phyloP scores from a whole-genome alignment of 805 yeast species.

The Clavispora carvajalis region DNA sequence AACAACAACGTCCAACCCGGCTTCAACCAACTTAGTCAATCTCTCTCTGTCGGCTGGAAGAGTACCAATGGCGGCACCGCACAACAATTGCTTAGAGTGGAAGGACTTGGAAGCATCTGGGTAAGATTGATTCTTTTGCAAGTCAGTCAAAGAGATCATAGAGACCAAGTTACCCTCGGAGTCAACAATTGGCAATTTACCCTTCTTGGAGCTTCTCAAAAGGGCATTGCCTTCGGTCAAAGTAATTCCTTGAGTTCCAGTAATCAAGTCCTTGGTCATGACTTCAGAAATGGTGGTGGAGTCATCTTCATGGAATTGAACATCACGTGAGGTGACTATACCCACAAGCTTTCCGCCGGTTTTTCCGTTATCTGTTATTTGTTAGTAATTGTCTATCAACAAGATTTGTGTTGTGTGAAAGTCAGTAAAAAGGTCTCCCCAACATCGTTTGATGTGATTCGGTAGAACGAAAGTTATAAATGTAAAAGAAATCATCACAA shows the following conservation, averaged over 20 bases:
- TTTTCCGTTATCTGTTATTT: conserved; percentile 65
- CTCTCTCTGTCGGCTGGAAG: conserved; percentile 83
- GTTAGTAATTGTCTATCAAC: conserved; percentile 9
- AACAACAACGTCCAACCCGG: conserved; percentile 95
- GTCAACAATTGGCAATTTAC: conserved; percentile 94
- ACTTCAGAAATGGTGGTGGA: conserved; percentile 60
- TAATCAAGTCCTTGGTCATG: conserved; percentile 86
- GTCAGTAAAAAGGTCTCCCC: conserved; percentile 57
- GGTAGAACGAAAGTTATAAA: conserved; percentile 99
- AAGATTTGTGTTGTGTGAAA: neutral
- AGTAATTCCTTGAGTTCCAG: conserved; percentile 78
- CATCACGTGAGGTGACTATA: conserved; percentile 94
- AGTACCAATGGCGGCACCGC: conserved; percentile 99
- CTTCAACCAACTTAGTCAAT: conserved; percentile 77
- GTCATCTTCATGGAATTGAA: conserved; percentile 85
- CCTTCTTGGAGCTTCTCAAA: conserved; percentile 90
- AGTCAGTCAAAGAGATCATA: conserved; percentile 89
- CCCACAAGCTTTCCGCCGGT: conserved; percentile 89
- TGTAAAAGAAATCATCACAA: conserved; percentile 50
- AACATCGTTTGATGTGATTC: conserved; percentile 93
- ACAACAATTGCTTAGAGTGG: conserved; percentile 87
- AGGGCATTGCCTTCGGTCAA: conserved; percentile 85
- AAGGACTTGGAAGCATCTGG: conserved; percentile 94
- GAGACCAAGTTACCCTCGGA: conserved; percentile 69
- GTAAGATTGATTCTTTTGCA: conserved; percentile 90